Evolutionary conservation across 139 green algal genomes (phyloP), one percentile per base, ranked within the genome.

Genomic region (Haematococcus lacustris): DNA sequence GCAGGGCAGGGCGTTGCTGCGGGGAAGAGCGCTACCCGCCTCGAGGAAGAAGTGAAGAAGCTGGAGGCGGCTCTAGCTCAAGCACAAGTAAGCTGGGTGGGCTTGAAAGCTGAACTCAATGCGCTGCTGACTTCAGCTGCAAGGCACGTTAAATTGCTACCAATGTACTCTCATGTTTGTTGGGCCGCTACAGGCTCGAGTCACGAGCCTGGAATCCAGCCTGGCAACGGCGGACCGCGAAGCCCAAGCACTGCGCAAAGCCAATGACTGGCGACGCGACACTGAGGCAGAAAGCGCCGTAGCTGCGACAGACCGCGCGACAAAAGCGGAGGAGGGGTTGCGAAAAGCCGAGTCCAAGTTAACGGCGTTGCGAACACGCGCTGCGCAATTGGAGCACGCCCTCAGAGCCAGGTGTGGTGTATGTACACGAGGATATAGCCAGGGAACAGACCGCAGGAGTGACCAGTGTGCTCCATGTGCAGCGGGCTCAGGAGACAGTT

Each of bases 301-400:
- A 26, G 9, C 53, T 21, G 53, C 53, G 23, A 34, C 6, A 35
- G 64, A 51, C 13, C 32, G 37, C 25, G 64, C 64, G 37, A 35
- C 33, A 7, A 70, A 43, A 51, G 64, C 64, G 38, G 37, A 35
- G 37, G 33, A 70, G 37, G 37, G 34, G 64, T 37, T 51, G 3
- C 9, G 60, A 28, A 39, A 41, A 33, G 25, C 33, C 33, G 47
- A 21, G 21, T 57, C 47, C 47, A 57, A n/a, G 47, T 13, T 13
- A 57, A n/a, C 21, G 47, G 21, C 47, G 13, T 57, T 57, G 13
- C 21, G 47, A n/a, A 57, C 47, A 57, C 47, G 13, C 47, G 67
- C 47, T 25, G 67, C 39, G 43, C 67, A 72, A 7, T 21, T 72
- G 32, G 67, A 72, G 67, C 67, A 72, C 39, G n/a, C 67, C 6